Conservation (phyloP, 805 yeast species). For the Ogataea dorogensis region DNA sequence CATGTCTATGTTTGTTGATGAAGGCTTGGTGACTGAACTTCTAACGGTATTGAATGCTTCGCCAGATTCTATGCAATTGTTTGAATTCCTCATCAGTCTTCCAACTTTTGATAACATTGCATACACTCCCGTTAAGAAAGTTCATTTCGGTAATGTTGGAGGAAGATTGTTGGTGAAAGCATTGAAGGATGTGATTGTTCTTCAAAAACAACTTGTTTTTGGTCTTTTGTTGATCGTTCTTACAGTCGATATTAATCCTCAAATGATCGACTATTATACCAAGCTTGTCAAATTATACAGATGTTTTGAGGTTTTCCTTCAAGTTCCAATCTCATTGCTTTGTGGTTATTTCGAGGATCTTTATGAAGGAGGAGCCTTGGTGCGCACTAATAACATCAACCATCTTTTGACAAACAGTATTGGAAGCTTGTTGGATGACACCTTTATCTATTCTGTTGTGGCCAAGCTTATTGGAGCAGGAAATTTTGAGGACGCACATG, state of each 20-base stretch:
- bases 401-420: slow-evolving; percentile 20
- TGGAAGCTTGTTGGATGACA: slow-evolving; percentile 17
- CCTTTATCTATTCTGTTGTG: slow-evolving; percentile 23
- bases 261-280: slow-evolving; percentile 24
- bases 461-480: slow-evolving; percentile 22
- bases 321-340: slow-evolving; percentile 1
- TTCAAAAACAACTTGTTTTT: slow-evolving; percentile 23
- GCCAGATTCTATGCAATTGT: slow-evolving; percentile 35
- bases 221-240: slow-evolving; percentile 30
- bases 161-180: slow-evolving; percentile 20
- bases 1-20: slow-evolving; percentile 42
- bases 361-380: slow-evolving; percentile 25
- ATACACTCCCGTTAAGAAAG: slow-evolving; percentile 20
- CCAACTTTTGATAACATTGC: slow-evolving; percentile 24
- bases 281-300: slow-evolving; percentile 19
- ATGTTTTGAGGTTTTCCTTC: slow-evolving; percentile 5
- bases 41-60: slow-evolving; percentile 40
- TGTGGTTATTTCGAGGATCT: slow-evolving; percentile 14
- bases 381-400: slow-evolving; percentile 27
- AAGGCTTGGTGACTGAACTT: slow-evolving; percentile 37
- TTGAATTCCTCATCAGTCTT: slow-evolving; percentile 37
- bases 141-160: slow-evolving; percentile 28
- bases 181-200: slow-evolving; percentile 19
- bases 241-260: slow-evolving; percentile 33
- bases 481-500: slow-evolving; percentile 11